Base-by-base conservation (phyloP, 176 grass and related monocot species). In the Saccharum officinarum region DNA sequence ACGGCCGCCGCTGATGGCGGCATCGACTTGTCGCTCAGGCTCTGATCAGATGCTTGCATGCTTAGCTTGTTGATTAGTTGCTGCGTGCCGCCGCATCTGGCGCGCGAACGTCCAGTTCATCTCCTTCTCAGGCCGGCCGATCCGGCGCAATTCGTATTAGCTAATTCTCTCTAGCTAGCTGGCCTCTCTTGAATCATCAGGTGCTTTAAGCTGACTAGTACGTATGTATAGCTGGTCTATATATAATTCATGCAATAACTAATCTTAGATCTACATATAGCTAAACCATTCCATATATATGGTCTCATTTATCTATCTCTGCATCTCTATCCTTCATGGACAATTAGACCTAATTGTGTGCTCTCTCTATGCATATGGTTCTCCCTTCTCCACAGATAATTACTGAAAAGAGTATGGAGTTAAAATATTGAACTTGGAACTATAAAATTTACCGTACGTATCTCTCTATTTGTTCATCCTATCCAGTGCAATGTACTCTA, bases 1-100 rank as follows among this genome's bases (percentile, higher is more conserved):
- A 10, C 79, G 6, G 67, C 59, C 1, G 10, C 13, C 2, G n/a
- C 23, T 22, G 65, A 49, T 30, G 45, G 30, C 33, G 23, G 74
- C 3, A 80, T 91, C 70, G 89, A 91, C 54, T 34, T 91, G 77
- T 91, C 89, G 10, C 89, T 91, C 13, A 91, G 54, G 85, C 89
- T 91, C 41, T 87, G 84, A 87, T 57, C 15, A 64, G 76, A 62
- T 42, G 10, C n/a, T 45, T 25, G 18, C 49, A 60, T 81, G 87
- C 71, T 78, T 7, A 16, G 44, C 22, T 62, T 62, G 23, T 13
- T 62, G 57, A 71, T 65, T 9, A 71, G 25, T 57, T 44, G 46
- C 49, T 80, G 57, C 31, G 23, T 62, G n/a, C n/a, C 12, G 49
- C 49, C 9, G 52, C 22, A 26, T 39, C 45, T 81, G 78, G 3